Evolutionary conservation across 1,284 basidiomycete species (phyloP).

Genomic region (Singerocomus rubriflavus): DNA sequence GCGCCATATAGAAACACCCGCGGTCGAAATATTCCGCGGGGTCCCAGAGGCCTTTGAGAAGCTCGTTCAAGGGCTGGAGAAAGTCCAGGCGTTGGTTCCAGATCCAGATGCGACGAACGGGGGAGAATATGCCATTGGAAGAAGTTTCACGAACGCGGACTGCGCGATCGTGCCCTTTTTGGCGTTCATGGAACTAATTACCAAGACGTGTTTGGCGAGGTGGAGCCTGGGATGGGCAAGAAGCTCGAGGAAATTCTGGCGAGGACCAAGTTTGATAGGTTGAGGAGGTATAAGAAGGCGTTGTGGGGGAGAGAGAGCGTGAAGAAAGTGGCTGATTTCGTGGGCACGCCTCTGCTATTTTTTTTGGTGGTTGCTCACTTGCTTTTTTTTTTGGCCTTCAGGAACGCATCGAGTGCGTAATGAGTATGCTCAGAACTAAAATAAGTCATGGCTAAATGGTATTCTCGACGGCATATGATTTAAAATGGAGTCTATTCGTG

Average conservation of each 20-base stretch:
- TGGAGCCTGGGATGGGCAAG: slow-evolving; percentile 39
- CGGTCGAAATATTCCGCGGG: neutral
- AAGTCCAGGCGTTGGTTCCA: slow-evolving; percentile 35
- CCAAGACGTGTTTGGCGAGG: slow-evolving; percentile 46
- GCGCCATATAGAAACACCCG: slow-evolving; percentile 14
- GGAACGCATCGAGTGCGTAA: no score
- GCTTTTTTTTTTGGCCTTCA: no score
- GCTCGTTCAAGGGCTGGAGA: slow-evolving; percentile 21
- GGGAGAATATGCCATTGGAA: slow-evolving; percentile 33
- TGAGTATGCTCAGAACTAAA: no score
- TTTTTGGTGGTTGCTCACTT: no score
- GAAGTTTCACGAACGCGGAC: slow-evolving; percentile 49
- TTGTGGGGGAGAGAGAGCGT: slow-evolving; percentile 47
- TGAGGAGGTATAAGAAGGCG: slow-evolving; percentile 42
- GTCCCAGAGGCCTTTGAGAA: neutral
- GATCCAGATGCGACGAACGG: neutral
- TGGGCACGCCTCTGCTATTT: no score
- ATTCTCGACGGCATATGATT: no score
- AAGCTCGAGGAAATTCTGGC: slow-evolving; percentile 38
- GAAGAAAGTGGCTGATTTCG: slow-evolving; percentile 39
- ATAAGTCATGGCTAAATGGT: no score
- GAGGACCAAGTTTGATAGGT: slow-evolving; percentile 38
- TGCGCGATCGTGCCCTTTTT: slow-evolving; percentile 49
- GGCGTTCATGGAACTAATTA: slow-evolving; percentile 37
- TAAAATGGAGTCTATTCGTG: no score